Percentiles rank a stretch among this genome's conserved stretches.
Evolutionary conservation across 768 basidiomycete species (phyloP).

Genomic region (Psilocybe tampanensis): DNA sequence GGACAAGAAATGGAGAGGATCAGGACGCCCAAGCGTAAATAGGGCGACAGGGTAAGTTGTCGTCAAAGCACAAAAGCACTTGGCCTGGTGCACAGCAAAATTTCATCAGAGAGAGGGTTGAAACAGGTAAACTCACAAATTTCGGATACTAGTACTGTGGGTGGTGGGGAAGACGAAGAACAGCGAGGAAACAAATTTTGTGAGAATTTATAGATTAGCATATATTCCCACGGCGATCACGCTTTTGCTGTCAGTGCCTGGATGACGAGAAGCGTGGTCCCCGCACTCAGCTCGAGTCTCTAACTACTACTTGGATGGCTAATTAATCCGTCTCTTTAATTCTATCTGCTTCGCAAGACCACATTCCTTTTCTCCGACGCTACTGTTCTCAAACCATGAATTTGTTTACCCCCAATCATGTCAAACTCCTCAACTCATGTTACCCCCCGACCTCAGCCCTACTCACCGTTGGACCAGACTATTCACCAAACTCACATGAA

Average conservation of each 20-base stretch:
- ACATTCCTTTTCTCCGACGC: constrained; percentile 7
- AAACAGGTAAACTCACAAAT: constrained; percentile 24
- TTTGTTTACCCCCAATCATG: constrained; percentile 81
- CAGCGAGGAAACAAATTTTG: neutral
- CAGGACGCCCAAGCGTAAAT: constrained; percentile 58
- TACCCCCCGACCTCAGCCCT: constrained; percentile 82
- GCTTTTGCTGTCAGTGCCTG: neutral
- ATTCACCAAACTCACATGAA: constrained; percentile 82
- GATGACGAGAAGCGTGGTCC: neutral
- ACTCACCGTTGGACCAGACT: constrained; percentile 74
- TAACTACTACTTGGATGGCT: neutral
- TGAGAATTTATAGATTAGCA: neutral
- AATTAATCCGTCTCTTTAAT: neutral
- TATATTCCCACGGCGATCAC: constrained; percentile 2
- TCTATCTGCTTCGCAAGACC: neutral
- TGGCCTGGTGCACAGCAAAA: constrained; percentile 64
- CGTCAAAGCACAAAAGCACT: constrained; percentile 46
- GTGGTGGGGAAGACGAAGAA: neutral
- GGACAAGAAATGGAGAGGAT: constrained; percentile 28
- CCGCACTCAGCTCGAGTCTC: neutral
- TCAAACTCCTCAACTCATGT: constrained; percentile 81
- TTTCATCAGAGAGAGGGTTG: constrained; percentile 40
- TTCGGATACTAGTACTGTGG: neutral
- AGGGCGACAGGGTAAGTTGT: constrained; percentile 47
- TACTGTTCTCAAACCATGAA: constrained; percentile 49